Base-by-base conservation (phyloP, 139 green algal species). In the Chloropicon primus region DNA sequence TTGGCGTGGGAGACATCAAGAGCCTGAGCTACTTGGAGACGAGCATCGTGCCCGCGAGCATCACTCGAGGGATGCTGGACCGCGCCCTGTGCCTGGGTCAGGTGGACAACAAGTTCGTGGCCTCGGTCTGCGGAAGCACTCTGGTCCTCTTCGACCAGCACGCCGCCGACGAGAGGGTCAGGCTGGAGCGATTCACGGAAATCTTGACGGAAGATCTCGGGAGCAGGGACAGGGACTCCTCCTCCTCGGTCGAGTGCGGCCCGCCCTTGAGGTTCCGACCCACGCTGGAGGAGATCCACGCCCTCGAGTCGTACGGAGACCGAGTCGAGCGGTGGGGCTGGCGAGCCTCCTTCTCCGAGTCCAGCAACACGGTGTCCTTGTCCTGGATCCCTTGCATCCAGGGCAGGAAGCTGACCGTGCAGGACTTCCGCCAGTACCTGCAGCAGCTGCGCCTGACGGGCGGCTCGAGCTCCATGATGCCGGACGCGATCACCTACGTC, bases 121-220 rank as follows among this genome's bases (percentile, higher is more conserved):
- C 73, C 5, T 24, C 73, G 17, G 73, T 76, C 23, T 76, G 73
- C 73, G 27, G 25, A 2, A 10, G 23, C n/a, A n/a, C 21, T 23
- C 74, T 95, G 76, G 76, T 87, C n/a, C 72, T 88, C 0, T 53
- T 94, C 25, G 91, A 96, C 79, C 91, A 93, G 79, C 91, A 96
- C 81, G 91, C 91, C 21, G 89, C 89, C n/a, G 89, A 95, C 41
- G 90, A 94, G 81, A 62, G 41, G 41, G 41, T 62, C 41, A 62
- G 79, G 53, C 84, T 90, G 3, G 87, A 95, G 25, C 80, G 76
- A 27, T 83, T 95, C 27, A 89, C 94, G 82, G 29, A 41, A 2
- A 76, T 94, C 5, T 24, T 23, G 53, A 53, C 21, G 2, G 2
- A 74, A 72, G 29, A 62, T 75, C 28, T 28, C 28, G 21, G 22